These are phyloP conservation scores for Phycomyces nitens DNA, from an alignment of 192 early-diverging fungal genomes.

Conservation along the genomic window DNA sequence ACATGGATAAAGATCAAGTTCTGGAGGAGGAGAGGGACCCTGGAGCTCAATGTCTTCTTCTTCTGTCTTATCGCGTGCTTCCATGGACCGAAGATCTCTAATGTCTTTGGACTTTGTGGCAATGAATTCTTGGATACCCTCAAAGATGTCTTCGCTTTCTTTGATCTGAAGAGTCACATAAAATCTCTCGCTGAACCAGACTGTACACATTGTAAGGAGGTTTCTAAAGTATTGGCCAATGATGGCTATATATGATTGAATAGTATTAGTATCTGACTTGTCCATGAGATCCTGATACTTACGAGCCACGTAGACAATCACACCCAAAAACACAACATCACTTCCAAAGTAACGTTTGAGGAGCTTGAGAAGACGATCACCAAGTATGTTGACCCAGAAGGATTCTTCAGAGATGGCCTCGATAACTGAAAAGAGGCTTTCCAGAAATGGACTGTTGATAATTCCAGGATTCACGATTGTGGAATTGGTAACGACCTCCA, in stretches of 20 bases:
- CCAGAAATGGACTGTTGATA: neutral
- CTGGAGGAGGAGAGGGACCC: constrained; percentile 4
- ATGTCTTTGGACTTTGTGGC: constrained; percentile 2
- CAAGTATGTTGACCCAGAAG: constrained; percentile 18
- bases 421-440: neutral
- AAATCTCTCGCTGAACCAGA: neutral
- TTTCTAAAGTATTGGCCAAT: neutral
- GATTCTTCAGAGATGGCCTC: constrained; percentile 11
- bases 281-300: constrained; percentile 4
- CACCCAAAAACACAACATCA: constrained; percentile 22
- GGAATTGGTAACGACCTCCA: too few relatives aligned
- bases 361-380: constrained; percentile 10
- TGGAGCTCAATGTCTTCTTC: neutral
- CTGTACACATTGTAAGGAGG: neutral
- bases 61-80: constrained; percentile 5
- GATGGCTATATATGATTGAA: constrained; percentile 3
- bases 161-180: constrained; percentile 18
- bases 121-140: constrained; percentile 8
- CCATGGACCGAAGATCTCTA: neutral
- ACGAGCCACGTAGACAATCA: constrained; percentile 21
- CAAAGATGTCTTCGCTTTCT: constrained; percentile 11
- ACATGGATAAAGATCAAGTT: constrained; percentile 21
- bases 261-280: neutral
- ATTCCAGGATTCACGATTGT: too few relatives aligned
- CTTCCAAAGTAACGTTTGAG: constrained; percentile 16